Conservation (phyloP, 228 moss, liverwort and hornwort species). For the Sphagnum fallax region DNA sequence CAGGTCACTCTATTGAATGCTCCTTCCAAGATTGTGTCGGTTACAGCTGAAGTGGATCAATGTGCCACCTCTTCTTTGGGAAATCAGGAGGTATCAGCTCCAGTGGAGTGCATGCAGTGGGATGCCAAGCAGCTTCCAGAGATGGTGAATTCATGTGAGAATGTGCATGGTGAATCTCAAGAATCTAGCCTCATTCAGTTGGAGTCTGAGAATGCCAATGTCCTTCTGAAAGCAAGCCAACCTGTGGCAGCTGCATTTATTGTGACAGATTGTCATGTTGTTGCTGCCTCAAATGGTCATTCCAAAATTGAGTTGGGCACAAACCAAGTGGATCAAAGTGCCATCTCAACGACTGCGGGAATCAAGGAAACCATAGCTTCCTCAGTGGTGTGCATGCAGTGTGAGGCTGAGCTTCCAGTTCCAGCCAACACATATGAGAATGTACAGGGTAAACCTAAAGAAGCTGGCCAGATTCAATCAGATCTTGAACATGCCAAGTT, state of each 20-base stretch:
- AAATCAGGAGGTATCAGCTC: slow-evolving; percentile 8
- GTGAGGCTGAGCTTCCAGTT: not conserved
- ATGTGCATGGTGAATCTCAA: too few relatives aligned
- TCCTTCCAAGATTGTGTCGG: too few relatives aligned
- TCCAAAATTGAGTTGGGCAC: too few relatives aligned
- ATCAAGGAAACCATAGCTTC: slow-evolving; percentile 12
- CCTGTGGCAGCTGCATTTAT: slow-evolving; percentile 10
- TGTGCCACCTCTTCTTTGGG: not conserved
- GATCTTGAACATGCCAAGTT: too few relatives aligned
- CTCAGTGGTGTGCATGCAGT: not conserved
- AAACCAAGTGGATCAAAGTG: slow-evolving; percentile 6
- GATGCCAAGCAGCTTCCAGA: slow-evolving; percentile 1
- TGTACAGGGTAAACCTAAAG: too few relatives aligned
- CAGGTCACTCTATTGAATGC: too few relatives aligned
- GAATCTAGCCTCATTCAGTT: too few relatives aligned
- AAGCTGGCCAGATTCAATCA: too few relatives aligned
- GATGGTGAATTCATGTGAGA: too few relatives aligned
- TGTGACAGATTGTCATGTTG: slow-evolving; percentile 1
- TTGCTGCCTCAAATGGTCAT: slow-evolving; percentile 5
- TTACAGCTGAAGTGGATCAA: too few relatives aligned
- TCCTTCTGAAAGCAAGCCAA: slow-evolving; percentile 4
- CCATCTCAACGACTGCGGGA: slow-evolving; percentile 1
- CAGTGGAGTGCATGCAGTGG: slow-evolving; percentile 12
- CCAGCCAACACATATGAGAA: too few relatives aligned
- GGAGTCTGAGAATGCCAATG: not conserved